These are phyloP conservation scores for Fusarium miscanthi DNA, from an alignment of 2,329 filamentous ascomycete genomes.

Conservation along the genomic window DNA sequence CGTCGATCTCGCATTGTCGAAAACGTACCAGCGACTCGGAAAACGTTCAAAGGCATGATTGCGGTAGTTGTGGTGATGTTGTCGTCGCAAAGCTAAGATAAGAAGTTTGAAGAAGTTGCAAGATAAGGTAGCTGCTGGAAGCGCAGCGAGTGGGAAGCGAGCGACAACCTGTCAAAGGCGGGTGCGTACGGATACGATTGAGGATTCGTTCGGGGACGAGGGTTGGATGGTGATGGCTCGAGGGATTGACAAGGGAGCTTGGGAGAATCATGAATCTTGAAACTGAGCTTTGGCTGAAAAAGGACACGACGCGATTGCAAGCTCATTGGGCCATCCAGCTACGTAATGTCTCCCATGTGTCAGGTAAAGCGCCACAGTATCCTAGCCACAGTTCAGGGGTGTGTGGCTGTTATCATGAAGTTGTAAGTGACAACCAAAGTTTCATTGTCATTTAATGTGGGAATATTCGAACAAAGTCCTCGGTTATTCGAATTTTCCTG, in stretches of 20 bases:
- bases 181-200: conserved; percentile 31
- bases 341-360: conserved; percentile 33
- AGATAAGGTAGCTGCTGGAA: conserved; percentile 27
- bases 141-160: conserved; percentile 33
- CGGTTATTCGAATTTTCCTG: no score
- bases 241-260: conserved; percentile 40
- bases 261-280: conserved; percentile 40
- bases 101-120: conserved; percentile 7
- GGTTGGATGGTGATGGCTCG: conserved; percentile 28
- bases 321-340: conserved; percentile 45
- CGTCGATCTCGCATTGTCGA: neutral
- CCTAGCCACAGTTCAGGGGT: neutral
- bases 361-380: conserved; percentile 6
- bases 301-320: conserved; percentile 49
- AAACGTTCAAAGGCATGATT: conserved; percentile 66
- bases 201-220: conserved; percentile 11
- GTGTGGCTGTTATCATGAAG: conserved; percentile 15
- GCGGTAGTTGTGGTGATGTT: conserved; percentile 43
- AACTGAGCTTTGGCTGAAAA: conserved; percentile 41
- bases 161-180: conserved; percentile 29
- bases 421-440: neutral
- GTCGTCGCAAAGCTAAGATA: conserved; percentile 26
- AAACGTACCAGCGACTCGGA: conserved; percentile 66
- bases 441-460: neutral
- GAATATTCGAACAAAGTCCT: neutral